phyloP scores from a whole-genome alignment of 2,329 filamentous ascomycete species.

The Fusarium succisae region DNA sequence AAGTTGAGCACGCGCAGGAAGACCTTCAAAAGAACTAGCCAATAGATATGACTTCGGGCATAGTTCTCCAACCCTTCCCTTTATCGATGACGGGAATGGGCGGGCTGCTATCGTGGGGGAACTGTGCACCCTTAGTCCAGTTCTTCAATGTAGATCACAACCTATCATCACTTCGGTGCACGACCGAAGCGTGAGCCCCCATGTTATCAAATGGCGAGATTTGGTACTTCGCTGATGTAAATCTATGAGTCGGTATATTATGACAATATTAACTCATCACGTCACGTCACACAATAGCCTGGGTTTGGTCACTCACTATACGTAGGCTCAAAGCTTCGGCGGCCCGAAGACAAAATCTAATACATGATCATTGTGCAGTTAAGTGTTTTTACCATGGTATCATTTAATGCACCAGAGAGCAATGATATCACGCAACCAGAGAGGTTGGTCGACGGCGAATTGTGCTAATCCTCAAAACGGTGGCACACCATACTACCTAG shows the following conservation, averaged over 20 bases:
- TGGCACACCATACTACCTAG: conserved; percentile 2
- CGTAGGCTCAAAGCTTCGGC: neutral
- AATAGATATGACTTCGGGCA: conserved; percentile 4
- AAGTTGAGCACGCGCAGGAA: conserved; percentile 25
- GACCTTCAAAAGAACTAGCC: conserved; percentile 1
- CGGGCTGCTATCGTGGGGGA: neutral
- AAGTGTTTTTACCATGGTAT: conserved; percentile 18
- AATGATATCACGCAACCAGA: conserved; percentile 19
- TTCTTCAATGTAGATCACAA: conserved; percentile 12
- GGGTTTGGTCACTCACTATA: conserved; percentile 20
- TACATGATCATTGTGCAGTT: neutral
- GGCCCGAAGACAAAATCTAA: neutral
- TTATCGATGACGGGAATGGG: neutral
- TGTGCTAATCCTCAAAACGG: conserved; percentile 5
- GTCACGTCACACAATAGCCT: conserved; percentile 23
- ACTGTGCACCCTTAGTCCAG: neutral
- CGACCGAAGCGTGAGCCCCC: neutral
- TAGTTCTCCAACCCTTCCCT: neutral
- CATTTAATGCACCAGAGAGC: conserved; percentile 20
- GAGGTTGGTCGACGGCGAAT: conserved; percentile 2
- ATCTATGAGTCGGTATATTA: neutral
- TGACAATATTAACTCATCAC: conserved; percentile 2
- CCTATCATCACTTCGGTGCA: conserved; percentile 13
- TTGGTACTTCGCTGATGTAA: conserved; percentile 7
- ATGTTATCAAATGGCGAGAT: neutral